These are phyloP conservation scores for Puccinia horiana DNA, from an alignment of 1,284 basidiomycete genomes.

Conservation along the genomic window DNA sequence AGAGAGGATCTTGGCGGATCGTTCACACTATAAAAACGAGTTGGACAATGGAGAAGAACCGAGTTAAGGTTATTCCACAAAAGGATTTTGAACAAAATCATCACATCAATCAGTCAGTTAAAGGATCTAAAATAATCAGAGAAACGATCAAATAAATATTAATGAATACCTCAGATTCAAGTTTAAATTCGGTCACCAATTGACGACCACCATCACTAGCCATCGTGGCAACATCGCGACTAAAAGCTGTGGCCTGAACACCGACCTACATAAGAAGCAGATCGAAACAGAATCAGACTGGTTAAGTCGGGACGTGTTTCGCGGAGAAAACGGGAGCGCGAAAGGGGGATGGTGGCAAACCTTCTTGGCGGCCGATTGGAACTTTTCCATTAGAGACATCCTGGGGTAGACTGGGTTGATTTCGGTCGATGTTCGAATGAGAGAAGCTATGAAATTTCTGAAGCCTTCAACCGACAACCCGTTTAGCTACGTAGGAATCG, in stretches of 20 bases:
- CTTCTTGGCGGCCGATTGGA: constrained; percentile 45
- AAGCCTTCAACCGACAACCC: neutral
- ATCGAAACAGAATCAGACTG: neutral
- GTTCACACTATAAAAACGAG: constrained; percentile 17
- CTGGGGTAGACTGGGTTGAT: neutral
- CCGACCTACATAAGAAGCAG: constrained; percentile 12
- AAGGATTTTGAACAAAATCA: neutral
- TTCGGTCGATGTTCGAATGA: neutral
- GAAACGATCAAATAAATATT: constrained; percentile 50
- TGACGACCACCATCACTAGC: constrained; percentile 44
- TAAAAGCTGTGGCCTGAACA: constrained; percentile 44
- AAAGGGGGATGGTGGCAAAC: constrained; percentile 6
- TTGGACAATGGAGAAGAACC: neutral
- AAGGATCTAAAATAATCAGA: neutral
- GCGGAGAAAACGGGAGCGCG: neutral
- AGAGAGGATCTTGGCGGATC: constrained; percentile 34
- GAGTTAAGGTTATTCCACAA: neutral
- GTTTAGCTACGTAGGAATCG: neutral
- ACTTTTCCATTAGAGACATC: constrained; percentile 43
- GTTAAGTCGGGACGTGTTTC: neutral
- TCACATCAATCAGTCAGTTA: neutral
- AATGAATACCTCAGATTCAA: constrained; percentile 34
- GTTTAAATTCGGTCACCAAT: constrained; percentile 43
- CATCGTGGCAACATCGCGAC: constrained; percentile 42
- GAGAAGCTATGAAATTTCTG: neutral